phyloP scores from a whole-genome alignment of 257 asterid genomes.

The Solanum sejunctum region DNA sequence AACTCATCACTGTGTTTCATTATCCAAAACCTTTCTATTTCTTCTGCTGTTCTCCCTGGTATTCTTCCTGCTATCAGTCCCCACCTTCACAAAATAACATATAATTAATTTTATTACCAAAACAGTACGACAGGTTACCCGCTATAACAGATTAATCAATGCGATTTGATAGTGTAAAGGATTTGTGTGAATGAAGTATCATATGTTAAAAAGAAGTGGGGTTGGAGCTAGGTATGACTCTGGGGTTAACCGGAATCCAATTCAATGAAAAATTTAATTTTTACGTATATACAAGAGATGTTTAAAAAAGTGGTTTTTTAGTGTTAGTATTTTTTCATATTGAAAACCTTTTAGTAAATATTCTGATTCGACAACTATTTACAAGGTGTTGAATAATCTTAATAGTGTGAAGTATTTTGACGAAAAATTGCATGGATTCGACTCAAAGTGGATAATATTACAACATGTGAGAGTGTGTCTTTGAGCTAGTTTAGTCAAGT shows the following conservation, averaged over 20 bases:
- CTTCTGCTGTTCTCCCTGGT: conserved; percentile 54
- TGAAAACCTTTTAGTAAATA: too few species aligned
- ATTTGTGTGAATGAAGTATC: background rate
- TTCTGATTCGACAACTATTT: background rate
- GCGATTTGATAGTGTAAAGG: background rate
- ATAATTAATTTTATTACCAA: background rate
- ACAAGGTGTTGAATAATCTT: background rate
- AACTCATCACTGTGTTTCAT: conserved; percentile 26
- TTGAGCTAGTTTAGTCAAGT: background rate
- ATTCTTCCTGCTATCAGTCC: conserved; percentile 57
- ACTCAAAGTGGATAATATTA: background rate
- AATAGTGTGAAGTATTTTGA: background rate
- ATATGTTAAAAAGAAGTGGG: background rate
- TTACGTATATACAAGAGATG: background rate
- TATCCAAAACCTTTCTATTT: conserved; percentile 57
- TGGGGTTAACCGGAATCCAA: too few species aligned
- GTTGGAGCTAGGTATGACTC: background rate
- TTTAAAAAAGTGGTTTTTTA: too few species aligned
- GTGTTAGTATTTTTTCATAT: background rate
- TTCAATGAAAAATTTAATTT: too few species aligned
- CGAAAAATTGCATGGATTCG: background rate
- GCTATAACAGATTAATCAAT: background rate
- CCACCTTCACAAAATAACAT: conserved; percentile 31
- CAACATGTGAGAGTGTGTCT: background rate
- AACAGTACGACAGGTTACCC: background rate